Conservation (phyloP, 1,284 basidiomycete species). For the Cutaneotrichosporon sp. region DNA sequence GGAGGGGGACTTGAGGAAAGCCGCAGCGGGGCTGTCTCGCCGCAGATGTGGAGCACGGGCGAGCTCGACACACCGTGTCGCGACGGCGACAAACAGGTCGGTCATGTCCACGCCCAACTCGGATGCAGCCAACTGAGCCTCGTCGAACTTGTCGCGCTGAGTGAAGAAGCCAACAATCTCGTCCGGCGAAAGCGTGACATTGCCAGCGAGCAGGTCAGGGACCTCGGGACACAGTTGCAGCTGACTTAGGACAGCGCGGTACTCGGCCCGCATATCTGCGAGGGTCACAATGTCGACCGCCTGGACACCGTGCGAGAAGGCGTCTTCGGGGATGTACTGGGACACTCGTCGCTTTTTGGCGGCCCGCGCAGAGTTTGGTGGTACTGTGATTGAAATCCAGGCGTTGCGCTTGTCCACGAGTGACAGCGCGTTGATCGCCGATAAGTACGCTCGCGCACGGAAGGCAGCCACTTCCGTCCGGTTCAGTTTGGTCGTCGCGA, state of each 20-base stretch:
- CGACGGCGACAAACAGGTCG: constrained; percentile 72
- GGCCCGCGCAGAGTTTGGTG: not conserved
- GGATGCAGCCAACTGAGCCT: constrained; percentile 71
- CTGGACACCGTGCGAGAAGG: constrained; percentile 56
- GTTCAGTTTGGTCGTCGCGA: constrained; percentile 18
- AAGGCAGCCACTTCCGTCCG: constrained; percentile 63
- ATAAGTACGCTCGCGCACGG: constrained; percentile 73
- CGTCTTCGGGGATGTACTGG: constrained; percentile 70
- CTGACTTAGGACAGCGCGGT: constrained; percentile 70
- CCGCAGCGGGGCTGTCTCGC: constrained; percentile 41
- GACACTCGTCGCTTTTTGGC: constrained; percentile 56
- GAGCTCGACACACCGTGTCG: constrained; percentile 71
- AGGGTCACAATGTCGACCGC: constrained; percentile 75
- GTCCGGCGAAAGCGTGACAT: constrained; percentile 61
- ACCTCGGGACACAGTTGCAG: constrained; percentile 67
- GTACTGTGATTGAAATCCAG: constrained; percentile 57
- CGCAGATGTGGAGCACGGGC: constrained; percentile 45
- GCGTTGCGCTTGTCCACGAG: constrained; percentile 75
- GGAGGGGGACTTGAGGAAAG: constrained; percentile 72
- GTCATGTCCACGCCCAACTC: constrained; percentile 79
- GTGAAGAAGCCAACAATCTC: constrained; percentile 76
- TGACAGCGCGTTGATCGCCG: constrained; percentile 83
- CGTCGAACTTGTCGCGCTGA: constrained; percentile 71
- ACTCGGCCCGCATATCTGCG: constrained; percentile 77
- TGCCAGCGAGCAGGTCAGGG: constrained; percentile 54